Conservation (phyloP, 768 basidiomycete genomes). For the Naematelia aurantialba region DNA sequence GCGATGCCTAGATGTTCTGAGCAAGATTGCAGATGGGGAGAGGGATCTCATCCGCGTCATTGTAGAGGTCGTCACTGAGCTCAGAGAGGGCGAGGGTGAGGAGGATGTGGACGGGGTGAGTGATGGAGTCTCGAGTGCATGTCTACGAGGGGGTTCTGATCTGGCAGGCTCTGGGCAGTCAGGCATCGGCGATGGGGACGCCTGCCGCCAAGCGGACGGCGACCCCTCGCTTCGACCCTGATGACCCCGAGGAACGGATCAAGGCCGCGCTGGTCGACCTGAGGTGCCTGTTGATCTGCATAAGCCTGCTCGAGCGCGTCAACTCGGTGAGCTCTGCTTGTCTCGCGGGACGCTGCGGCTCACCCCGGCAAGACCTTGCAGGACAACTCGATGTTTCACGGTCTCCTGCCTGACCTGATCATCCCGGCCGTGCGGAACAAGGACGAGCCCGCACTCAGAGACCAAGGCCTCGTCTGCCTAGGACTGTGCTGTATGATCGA, state of each 20-base stretch:
- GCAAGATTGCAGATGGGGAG: slow-evolving; percentile 67
- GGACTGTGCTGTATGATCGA: slow-evolving; percentile 82
- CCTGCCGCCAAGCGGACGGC: slow-evolving; percentile 13
- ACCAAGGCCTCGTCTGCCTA: slow-evolving; percentile 73
- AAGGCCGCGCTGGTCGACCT: slow-evolving; percentile 65
- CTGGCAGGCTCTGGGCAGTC: slow-evolving; percentile 43
- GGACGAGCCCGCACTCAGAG: slow-evolving; percentile 67
- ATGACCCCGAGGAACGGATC: slow-evolving; percentile 60
- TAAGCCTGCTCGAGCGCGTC: slow-evolving; percentile 79
- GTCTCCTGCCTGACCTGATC: slow-evolving; percentile 72
- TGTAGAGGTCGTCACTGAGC: slow-evolving; percentile 79
- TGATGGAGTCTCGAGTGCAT: slow-evolving; percentile 13
- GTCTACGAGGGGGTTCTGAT: slow-evolving; percentile 1
- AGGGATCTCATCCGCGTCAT: slow-evolving; percentile 80
- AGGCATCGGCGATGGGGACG: slow-evolving; percentile 48
- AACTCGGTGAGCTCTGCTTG: slow-evolving; percentile 61
- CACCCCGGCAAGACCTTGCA: slow-evolving; percentile 51
- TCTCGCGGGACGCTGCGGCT: background rate
- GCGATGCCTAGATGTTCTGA: slow-evolving; percentile 76
- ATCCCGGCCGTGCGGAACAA: slow-evolving; percentile 86
- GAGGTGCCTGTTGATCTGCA: slow-evolving; percentile 70
- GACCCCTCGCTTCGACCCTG: slow-evolving; percentile 15
- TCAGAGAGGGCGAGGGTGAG: slow-evolving; percentile 57
- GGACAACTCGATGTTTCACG: slow-evolving; percentile 68
- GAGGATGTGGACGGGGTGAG: slow-evolving; percentile 26